Conservation (phyloP, 2,329 filamentous ascomycete genomes). For the Pseudopyricularia javanii region DNA sequence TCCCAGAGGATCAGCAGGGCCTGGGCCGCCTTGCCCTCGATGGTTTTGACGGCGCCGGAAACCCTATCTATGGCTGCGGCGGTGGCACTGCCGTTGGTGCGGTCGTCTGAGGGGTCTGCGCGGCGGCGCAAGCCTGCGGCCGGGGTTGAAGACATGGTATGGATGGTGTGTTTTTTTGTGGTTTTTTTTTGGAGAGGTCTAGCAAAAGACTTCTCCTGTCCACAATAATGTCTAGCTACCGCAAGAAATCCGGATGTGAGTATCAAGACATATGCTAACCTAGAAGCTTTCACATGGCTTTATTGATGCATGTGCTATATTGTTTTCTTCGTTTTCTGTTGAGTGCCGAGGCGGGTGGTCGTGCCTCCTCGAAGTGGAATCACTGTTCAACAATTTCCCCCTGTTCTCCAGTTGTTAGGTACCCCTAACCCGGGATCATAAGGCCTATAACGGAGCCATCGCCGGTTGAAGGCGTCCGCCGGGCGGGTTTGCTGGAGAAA, state of each 20-base stretch:
- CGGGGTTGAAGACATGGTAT: background rate
- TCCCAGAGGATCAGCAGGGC: conserved; percentile 41
- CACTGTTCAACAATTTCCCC: background rate
- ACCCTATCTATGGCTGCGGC: background rate
- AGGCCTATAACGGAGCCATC: background rate
- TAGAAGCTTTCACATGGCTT: background rate
- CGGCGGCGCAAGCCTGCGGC: background rate
- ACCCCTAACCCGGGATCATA: background rate
- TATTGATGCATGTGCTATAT: background rate
- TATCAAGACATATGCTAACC: background rate
- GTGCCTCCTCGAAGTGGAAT: background rate
- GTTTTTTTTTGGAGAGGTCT: background rate
- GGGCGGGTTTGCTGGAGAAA: background rate
- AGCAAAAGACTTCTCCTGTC: no score
- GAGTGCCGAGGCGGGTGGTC: background rate
- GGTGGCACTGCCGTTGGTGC: background rate
- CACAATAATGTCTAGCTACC: no score
- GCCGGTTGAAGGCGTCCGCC: background rate
- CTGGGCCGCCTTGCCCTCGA: conserved; percentile 26
- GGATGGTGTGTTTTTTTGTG: background rate
- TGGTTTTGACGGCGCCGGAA: conserved; percentile 15
- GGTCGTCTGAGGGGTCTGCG: background rate
- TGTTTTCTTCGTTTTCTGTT: background rate
- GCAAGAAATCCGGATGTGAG: no score
- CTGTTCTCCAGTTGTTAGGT: background rate